A percentile compares a stretch with the other conserved stretches of the same genome.
phyloP scores from a whole-genome alignment of 2,329 filamentous ascomycete species.

The Coniochaeta prunicola region DNA sequence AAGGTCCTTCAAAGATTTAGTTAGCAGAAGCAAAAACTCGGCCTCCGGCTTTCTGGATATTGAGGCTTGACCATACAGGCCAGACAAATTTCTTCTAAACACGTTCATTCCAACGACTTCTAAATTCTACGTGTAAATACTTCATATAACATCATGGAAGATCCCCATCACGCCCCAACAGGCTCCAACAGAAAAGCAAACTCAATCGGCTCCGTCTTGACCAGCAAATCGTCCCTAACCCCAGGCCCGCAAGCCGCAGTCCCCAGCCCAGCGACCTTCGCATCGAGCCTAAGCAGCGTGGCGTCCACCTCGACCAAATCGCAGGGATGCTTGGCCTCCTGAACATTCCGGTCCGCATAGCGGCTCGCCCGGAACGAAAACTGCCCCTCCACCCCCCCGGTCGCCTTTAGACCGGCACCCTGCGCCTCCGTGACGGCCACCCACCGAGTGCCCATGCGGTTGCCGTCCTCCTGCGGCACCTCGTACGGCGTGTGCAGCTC shows the following conservation, averaged over 20 bases:
- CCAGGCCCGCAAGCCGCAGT: constrained; percentile 41
- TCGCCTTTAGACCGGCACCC: constrained; percentile 21
- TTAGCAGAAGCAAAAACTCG: too few relatives aligned
- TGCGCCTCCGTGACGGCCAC: constrained; percentile 25
- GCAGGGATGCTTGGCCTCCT: constrained; percentile 54
- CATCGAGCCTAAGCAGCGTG: constrained; percentile 34
- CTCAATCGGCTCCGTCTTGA: constrained; percentile 28
- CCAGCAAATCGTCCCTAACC: constrained; percentile 35
- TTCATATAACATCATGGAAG: neutral
- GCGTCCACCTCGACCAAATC: constrained; percentile 48
- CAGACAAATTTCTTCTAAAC: too few relatives aligned
- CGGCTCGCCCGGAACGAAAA: constrained; percentile 51
- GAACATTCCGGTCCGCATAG: constrained; percentile 44
- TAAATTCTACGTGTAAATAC: neutral
- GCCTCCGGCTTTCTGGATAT: too few relatives aligned
- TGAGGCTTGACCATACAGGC: too few relatives aligned
- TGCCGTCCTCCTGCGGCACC: constrained; percentile 61
- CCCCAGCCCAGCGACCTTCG: constrained; percentile 40
- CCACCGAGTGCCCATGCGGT: constrained; percentile 54
- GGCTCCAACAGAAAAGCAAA: constrained; percentile 35
- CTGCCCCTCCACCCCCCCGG: constrained; percentile 14
- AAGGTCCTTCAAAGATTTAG: too few relatives aligned
- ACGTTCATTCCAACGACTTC: too few relatives aligned
- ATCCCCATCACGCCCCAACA: neutral
- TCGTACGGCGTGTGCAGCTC: constrained; percentile 54